Evolutionary conservation across 768 basidiomycete genomes (phyloP).

Genomic region (Leucosporidium scottii): DNA sequence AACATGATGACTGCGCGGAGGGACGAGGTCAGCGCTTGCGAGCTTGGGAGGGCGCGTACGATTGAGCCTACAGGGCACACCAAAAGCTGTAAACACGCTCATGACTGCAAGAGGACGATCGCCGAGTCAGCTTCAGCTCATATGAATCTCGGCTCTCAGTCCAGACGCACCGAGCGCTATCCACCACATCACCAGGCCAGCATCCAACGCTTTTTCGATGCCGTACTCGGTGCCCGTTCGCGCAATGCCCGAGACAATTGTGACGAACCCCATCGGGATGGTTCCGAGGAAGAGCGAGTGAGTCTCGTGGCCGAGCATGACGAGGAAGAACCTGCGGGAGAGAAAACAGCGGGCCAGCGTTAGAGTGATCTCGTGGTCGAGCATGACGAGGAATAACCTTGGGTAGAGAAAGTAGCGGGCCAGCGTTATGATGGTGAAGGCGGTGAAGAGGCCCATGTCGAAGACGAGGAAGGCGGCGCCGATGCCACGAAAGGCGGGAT

Average conservation of each 20-base stretch:
- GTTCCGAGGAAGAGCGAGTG: conserved; percentile 31
- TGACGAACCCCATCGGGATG: conserved; percentile 36
- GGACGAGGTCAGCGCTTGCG: conserved; percentile 22
- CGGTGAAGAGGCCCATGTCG: conserved; percentile 32
- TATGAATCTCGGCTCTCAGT: background rate
- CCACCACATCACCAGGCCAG: conserved; percentile 35
- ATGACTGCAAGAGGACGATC: background rate
- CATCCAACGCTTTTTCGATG: conserved; percentile 18
- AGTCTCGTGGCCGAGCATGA: conserved; percentile 35
- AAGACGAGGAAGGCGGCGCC: conserved; percentile 33
- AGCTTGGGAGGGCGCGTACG: background rate
- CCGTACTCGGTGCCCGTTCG: conserved; percentile 30
- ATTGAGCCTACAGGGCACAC: background rate
- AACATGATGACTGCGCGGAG: conserved; percentile 35
- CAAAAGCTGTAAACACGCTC: background rate
- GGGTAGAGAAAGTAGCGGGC: conserved; percentile 35
- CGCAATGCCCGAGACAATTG: conserved; percentile 32
- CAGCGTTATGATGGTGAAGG: conserved; percentile 31
- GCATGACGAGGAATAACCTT: conserved; percentile 30
- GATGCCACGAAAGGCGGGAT: conserved; percentile 32
- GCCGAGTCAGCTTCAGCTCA: conserved; percentile 1
- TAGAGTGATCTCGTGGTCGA: conserved; percentile 27
- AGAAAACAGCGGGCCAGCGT: conserved; percentile 32
- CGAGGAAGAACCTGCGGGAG: conserved; percentile 32
- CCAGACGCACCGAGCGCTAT: conserved; percentile 18